A percentile compares a stretch with the other conserved stretches of the same genome.
Evolutionary conservation across 148 eudicot genomes (phyloP).

Genomic region (Rhododendron mucronatum): DNA sequence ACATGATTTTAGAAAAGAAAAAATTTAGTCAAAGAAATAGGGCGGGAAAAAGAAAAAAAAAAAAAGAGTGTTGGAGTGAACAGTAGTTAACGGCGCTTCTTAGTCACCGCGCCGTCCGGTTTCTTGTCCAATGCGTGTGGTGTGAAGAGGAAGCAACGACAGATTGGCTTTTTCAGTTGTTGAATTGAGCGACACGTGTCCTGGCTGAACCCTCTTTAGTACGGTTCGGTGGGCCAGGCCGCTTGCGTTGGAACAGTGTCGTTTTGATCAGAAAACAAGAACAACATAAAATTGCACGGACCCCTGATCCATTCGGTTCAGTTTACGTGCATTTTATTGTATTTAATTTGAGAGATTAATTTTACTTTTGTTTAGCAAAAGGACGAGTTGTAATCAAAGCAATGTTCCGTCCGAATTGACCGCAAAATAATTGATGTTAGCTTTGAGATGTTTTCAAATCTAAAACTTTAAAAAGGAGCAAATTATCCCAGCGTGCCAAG

Average conservation of each 20-base stretch:
- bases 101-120: constrained; percentile 27
- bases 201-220: constrained; percentile 1
- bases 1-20: not conserved
- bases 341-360: too few species aligned
- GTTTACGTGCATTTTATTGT: too few species aligned
- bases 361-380: too few species aligned
- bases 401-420: too few species aligned
- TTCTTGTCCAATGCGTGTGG: constrained; percentile 11
- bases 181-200: constrained; percentile 12
- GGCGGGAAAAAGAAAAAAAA: not conserved
- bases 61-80: not conserved
- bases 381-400: too few species aligned
- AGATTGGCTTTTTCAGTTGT: not conserved
- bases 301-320: not conserved
- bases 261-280: not conserved
- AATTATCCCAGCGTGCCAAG: too few species aligned
- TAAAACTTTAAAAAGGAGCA: too few species aligned
- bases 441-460: too few species aligned
- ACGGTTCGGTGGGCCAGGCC: constrained; percentile 9
- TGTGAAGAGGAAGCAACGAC: constrained; percentile 18
- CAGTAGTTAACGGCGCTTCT: constrained; percentile 23
- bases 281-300: not conserved
- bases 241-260: constrained; percentile 12
- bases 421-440: too few species aligned
- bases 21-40: not conserved